Conservation (phyloP, 176 grass and related monocot genomes). For the Pontederia paniculata region DNA sequence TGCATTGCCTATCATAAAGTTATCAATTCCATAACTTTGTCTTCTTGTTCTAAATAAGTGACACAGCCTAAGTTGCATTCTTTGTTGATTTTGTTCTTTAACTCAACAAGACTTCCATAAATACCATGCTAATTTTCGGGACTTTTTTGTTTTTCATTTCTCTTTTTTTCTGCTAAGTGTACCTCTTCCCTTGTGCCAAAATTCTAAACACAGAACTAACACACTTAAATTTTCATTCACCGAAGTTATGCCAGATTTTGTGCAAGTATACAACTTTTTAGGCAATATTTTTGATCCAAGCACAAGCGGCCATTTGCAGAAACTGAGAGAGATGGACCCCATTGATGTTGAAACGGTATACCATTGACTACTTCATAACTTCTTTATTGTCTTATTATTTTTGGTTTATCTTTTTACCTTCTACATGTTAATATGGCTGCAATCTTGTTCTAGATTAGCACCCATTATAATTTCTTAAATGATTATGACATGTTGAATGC, state of each 20-base stretch:
- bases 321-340: constrained; percentile 97
- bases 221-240: constrained; percentile 20
- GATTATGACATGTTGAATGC: too few species aligned
- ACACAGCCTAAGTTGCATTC: too few species aligned
- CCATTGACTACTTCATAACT: background rate
- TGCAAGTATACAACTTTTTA: constrained; percentile 79
- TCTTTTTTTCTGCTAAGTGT: too few species aligned
- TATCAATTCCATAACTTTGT: too few species aligned
- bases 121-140: too few species aligned
- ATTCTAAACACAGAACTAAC: background rate
- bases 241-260: constrained; percentile 93
- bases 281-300: constrained; percentile 92
- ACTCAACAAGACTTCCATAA: too few species aligned
- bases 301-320: constrained; percentile 80
- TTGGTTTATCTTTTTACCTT: too few species aligned
- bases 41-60: too few species aligned
- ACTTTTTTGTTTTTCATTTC: too few species aligned
- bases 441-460: background rate
- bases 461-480: too few species aligned
- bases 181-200: background rate
- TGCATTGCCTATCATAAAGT: too few species aligned
- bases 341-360: constrained; percentile 99
- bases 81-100: too few species aligned
- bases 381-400: background rate
- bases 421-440: background rate